Percentiles rank a stretch among this genome's conserved stretches.
Conservation (phyloP, 163 green algal species). For the Trebouxia gelatinosa region DNA sequence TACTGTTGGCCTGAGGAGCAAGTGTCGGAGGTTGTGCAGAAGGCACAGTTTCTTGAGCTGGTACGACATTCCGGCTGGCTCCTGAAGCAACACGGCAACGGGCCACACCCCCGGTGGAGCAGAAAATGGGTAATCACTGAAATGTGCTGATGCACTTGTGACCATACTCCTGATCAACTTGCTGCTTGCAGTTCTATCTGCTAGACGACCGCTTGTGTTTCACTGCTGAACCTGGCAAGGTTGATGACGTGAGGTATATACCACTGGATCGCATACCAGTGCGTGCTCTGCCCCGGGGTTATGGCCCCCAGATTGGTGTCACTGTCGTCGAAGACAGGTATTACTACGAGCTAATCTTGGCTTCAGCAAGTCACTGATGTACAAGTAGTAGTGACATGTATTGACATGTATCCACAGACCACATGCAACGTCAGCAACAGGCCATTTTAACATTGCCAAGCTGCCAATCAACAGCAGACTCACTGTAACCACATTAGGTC, state of each 20-base stretch:
- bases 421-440: constrained; percentile 43
- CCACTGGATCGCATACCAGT: constrained; percentile 49
- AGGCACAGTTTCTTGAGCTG: constrained; percentile 18
- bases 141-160: no score
- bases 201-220: constrained; percentile 49
- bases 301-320: constrained; percentile 44
- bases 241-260: constrained; percentile 36
- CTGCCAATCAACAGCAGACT: no score
- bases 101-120: constrained; percentile 35
- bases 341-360: no score
- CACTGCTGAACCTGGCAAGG: constrained; percentile 25
- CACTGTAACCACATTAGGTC: not conserved
- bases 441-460: constrained; percentile 34
- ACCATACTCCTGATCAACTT: not conserved
- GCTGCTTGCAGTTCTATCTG: constrained; percentile 30
- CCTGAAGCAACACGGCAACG: constrained; percentile 38
- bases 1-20: not conserved
- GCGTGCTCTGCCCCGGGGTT: constrained; percentile 40
- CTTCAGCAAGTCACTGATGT: no score
- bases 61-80: constrained; percentile 38
- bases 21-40: not conserved
- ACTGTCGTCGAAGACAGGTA: constrained; percentile 37
- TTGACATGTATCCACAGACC: no score
- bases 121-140: constrained; percentile 30
- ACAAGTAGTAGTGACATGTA: no score